phyloP scores from a whole-genome alignment of 73 alveolate genomes.

The Paramecium biaurelia region DNA sequence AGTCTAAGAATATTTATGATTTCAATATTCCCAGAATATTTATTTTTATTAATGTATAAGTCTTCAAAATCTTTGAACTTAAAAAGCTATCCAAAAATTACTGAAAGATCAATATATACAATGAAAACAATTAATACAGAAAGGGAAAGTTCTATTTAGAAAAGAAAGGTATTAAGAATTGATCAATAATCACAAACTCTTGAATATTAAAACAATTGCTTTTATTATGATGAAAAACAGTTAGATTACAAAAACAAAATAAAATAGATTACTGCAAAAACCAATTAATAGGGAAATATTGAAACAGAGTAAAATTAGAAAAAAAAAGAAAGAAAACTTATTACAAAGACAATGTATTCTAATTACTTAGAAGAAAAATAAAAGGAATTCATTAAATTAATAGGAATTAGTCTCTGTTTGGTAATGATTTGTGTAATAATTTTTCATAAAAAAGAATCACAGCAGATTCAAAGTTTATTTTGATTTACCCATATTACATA shows the following conservation, averaged over 20 bases:
- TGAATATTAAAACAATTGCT: background rate
- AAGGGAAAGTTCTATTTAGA: background rate
- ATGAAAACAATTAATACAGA: background rate
- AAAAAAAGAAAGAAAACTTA: background rate
- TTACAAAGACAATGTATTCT: background rate
- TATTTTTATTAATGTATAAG: background rate
- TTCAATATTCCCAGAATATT: background rate
- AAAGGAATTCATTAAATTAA: background rate
- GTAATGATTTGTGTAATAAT: background rate
- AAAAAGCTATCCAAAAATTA: background rate
- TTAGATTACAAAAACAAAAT: background rate
- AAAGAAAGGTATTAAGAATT: background rate
- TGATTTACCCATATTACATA: background rate
- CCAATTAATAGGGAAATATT: background rate
- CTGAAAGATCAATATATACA: background rate
- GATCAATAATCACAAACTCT: background rate
- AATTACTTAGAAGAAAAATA: background rate
- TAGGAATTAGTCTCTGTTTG: background rate
- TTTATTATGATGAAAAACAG: background rate
- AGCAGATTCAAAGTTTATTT: background rate
- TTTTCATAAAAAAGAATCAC: background rate
- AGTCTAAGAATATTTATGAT: background rate
- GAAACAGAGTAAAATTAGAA: background rate
- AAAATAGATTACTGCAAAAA: background rate
- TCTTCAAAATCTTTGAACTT: background rate